These are phyloP conservation scores for Rhinocladiella similis DNA, from an alignment of 2,329 filamentous ascomycete genomes.

Conservation along the genomic window DNA sequence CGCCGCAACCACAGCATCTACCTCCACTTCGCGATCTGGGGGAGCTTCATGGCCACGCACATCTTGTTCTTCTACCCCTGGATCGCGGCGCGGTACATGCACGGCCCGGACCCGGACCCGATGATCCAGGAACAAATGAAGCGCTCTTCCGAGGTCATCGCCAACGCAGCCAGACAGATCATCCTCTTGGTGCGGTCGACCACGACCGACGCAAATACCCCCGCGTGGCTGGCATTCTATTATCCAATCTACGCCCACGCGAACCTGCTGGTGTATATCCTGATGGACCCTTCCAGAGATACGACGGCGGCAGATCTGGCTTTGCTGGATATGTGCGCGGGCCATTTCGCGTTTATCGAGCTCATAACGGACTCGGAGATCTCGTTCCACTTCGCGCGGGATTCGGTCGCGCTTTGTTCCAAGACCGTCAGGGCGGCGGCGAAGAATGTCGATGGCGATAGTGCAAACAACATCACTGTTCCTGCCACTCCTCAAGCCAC, in stretches of 20 bases:
- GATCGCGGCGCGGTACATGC: background rate
- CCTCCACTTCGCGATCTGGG: constrained; percentile 7
- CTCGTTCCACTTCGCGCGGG: constrained; percentile 4
- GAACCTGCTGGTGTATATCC: constrained; percentile 1
- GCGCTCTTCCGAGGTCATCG: constrained; percentile 2
- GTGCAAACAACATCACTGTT: background rate
- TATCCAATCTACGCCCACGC: constrained; percentile 9
- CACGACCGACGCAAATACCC: background rate
- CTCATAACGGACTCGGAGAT: background rate
- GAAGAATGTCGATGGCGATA: background rate
- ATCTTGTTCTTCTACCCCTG: constrained; percentile 8
- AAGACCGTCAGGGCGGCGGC: constrained; percentile 1
- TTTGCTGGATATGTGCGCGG: constrained; percentile 6
- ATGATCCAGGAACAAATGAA: background rate
- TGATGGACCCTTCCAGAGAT: background rate
- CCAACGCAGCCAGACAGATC: constrained; percentile 7
- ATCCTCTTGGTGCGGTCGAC: constrained; percentile 1
- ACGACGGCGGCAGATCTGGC: background rate
- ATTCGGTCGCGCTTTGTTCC: constrained; percentile 3
- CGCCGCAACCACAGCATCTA: background rate
- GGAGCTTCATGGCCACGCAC: constrained; percentile 6
- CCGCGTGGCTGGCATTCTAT: constrained; percentile 5
- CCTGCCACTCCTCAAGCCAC: background rate
- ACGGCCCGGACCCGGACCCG: background rate
- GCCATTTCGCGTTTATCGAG: constrained; percentile 5